Percentiles rank a stretch among this genome's conserved stretches.
These are phyloP conservation scores for Lumnitzera littorea DNA, from an alignment of 345 rosid species.

Conservation along the genomic window DNA sequence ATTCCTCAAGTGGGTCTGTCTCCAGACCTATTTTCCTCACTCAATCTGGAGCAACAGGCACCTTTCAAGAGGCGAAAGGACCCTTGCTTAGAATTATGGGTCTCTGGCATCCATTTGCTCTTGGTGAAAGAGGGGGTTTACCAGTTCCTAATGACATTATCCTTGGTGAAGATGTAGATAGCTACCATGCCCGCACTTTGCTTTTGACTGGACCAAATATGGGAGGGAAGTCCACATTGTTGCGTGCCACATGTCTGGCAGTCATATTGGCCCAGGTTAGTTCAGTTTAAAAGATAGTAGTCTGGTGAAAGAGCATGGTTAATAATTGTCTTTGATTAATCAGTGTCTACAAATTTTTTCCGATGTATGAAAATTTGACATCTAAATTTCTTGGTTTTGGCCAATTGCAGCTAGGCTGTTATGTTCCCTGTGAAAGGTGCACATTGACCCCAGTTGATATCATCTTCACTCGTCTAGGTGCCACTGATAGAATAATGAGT, in stretches of 20 bases:
- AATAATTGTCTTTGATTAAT: too few species aligned
- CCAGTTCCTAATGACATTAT: conserved; percentile 78
- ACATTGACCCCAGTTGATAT: conserved; percentile 64
- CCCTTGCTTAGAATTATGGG: conserved; percentile 66
- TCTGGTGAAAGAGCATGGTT: not conserved
- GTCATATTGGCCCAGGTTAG: conserved; percentile 85
- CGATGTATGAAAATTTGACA: too few species aligned
- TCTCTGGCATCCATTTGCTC: conserved; percentile 91
- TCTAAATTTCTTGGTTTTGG: conserved; percentile 1
- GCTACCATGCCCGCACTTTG: conserved; percentile 46
- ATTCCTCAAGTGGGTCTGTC: conserved; percentile 56
- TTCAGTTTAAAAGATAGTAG: conserved; percentile 3
- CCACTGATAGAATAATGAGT: conserved; percentile 87
- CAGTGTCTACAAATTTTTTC: too few species aligned
- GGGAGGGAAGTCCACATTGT: conserved; percentile 97
- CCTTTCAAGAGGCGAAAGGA: conserved; percentile 30
- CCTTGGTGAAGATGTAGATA: conserved; percentile 56
- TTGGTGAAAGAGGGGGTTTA: conserved; percentile 52
- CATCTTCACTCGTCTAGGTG: conserved; percentile 91
- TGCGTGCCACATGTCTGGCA: conserved; percentile 85
- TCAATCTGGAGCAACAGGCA: conserved; percentile 23
- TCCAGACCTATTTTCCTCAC: conserved; percentile 60
- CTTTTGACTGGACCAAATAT: conserved; percentile 93
- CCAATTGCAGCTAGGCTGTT: conserved; percentile 74
- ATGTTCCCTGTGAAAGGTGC: conserved; percentile 66